Conservation (phyloP, 2,329 filamentous ascomycete species). For the Colletotrichum liaoningense region DNA sequence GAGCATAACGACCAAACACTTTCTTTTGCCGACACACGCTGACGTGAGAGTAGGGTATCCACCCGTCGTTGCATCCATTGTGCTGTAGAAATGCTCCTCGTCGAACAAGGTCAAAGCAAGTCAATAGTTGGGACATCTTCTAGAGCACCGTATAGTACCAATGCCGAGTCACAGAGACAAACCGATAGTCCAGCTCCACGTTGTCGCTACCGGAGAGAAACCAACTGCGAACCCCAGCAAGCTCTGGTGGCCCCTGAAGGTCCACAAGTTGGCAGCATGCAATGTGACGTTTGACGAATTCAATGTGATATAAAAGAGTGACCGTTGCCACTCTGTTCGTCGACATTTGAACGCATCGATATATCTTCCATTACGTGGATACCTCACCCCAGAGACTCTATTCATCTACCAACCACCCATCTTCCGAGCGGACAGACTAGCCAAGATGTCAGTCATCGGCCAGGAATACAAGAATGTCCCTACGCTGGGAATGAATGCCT, state of each 20-base stretch:
- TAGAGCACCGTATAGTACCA: background rate
- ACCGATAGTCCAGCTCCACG: background rate
- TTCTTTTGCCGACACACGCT: background rate
- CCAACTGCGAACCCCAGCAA: background rate
- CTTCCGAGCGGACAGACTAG: background rate
- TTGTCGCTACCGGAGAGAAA: background rate
- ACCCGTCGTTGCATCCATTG: background rate
- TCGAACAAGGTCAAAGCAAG: too few species aligned
- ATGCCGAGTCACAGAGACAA: background rate
- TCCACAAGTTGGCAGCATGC: constrained; percentile 7
- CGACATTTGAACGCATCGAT: background rate
- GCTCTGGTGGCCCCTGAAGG: background rate
- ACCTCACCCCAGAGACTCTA: background rate
- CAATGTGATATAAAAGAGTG: constrained; percentile 7
- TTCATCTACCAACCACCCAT: background rate
- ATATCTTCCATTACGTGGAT: background rate
- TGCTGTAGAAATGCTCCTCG: background rate
- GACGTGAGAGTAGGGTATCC: constrained; percentile 23
- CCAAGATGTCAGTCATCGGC: constrained; percentile 26
- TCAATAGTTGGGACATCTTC: background rate
- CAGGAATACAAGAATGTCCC: constrained; percentile 33
- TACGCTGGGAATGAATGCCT: constrained; percentile 49
- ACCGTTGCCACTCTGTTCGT: background rate
- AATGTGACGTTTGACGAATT: constrained; percentile 4
- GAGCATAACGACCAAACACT: background rate